A percentile compares a stretch with the other conserved stretches of the same genome.
phyloP scores from a whole-genome alignment of 1,284 basidiomycete species.

The Tremellales sp. region DNA sequence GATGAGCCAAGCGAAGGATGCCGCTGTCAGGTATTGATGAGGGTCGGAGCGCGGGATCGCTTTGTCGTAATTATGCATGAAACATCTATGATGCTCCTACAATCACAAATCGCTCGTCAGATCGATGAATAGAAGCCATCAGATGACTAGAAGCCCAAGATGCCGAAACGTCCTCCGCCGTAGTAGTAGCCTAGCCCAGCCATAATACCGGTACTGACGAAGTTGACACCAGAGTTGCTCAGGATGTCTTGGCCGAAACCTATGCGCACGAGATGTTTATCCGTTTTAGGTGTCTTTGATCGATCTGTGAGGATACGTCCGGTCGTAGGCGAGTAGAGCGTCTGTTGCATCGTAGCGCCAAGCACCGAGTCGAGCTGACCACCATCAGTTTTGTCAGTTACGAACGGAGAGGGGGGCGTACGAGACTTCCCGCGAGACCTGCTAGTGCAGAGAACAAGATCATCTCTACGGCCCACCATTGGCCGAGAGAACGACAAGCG shows the following conservation, averaged over 20 bases:
- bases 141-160: not conserved
- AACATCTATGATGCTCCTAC: no score
- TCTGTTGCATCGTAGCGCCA: slow-evolving; percentile 81
- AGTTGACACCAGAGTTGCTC: slow-evolving; percentile 56
- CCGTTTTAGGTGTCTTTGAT: slow-evolving; percentile 20
- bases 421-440: slow-evolving; percentile 71
- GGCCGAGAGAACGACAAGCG: slow-evolving; percentile 50
- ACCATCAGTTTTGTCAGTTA: not conserved
- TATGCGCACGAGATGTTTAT: slow-evolving; percentile 53
- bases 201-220: slow-evolving; percentile 28
- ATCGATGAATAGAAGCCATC: no score
- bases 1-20: slow-evolving; percentile 31
- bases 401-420: slow-evolving; percentile 42
- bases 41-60: no score
- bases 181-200: slow-evolving; percentile 31
- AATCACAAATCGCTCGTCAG: no score
- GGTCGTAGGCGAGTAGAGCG: slow-evolving; percentile 63
- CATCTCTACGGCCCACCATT: slow-evolving; percentile 50
- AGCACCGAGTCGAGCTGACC: slow-evolving; percentile 72
- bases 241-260: slow-evolving; percentile 65
- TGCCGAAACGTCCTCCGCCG: slow-evolving; percentile 1
- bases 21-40: slow-evolving; percentile 29
- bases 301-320: slow-evolving; percentile 67
- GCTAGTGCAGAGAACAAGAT: slow-evolving; percentile 60
- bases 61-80: no score